Conservation (phyloP, 768 basidiomycete genomes). For the Gloeostereum incarnatum region DNA sequence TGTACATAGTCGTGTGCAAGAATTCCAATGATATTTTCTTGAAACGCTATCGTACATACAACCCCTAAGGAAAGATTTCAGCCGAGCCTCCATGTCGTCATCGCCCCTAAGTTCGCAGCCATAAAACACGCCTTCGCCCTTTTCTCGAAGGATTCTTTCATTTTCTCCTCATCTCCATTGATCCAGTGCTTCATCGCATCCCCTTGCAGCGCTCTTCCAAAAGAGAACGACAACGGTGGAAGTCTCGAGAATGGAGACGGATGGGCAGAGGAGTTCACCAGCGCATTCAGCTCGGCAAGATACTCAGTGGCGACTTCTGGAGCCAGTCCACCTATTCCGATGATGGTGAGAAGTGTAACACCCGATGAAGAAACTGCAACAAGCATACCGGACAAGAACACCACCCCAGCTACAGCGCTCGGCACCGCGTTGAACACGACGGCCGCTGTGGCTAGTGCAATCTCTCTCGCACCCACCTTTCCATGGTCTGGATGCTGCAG, state of each 20-base stretch:
- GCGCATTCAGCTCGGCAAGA: slow-evolving; percentile 28
- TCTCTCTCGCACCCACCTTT: slow-evolving; percentile 25
- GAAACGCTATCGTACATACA: too few relatives aligned
- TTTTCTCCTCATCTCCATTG: slow-evolving; percentile 29
- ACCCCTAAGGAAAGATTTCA: too few relatives aligned
- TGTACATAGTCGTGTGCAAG: not conserved
- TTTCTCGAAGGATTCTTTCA: slow-evolving; percentile 28
- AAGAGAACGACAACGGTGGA: slow-evolving; percentile 39
- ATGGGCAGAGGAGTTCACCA: slow-evolving; percentile 22
- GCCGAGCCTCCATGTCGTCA: too few relatives aligned
- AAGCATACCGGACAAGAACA: slow-evolving; percentile 37
- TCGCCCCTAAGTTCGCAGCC: too few relatives aligned
- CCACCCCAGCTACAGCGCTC: slow-evolving; percentile 33
- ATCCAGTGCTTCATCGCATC: slow-evolving; percentile 38
- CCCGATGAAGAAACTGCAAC: not conserved
- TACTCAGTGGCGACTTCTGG: slow-evolving; percentile 28
- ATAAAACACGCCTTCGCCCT: slow-evolving; percentile 33
- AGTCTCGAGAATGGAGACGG: slow-evolving; percentile 27
- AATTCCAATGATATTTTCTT: not conserved
- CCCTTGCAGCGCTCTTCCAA: slow-evolving; percentile 40
- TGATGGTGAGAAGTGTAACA: not conserved
- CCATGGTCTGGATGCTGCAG: slow-evolving; percentile 28
- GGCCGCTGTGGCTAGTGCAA: slow-evolving; percentile 35
- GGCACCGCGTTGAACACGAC: slow-evolving; percentile 36
- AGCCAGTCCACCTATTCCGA: slow-evolving; percentile 29